These are phyloP conservation scores for Solanum gracilifrons DNA, from an alignment of 257 asterid genomes.

Conservation along the genomic window DNA sequence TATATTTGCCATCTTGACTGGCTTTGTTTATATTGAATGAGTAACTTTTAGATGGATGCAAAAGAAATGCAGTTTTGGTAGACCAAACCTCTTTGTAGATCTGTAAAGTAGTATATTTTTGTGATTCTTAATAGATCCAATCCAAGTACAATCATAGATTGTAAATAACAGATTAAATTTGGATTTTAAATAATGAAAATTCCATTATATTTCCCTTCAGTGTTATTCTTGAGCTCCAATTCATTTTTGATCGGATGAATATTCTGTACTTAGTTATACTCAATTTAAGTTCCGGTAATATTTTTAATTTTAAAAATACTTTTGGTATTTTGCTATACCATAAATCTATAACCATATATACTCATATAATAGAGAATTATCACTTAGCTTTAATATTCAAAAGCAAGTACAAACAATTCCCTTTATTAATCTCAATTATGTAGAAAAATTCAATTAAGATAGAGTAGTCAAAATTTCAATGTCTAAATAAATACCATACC, in stretches of 20 bases:
- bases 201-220: background rate
- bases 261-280: background rate
- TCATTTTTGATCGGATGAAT: background rate
- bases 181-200: background rate
- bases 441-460: background rate
- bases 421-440: background rate
- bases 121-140: background rate
- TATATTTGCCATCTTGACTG: conserved; percentile 40
- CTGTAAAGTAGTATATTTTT: background rate
- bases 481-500: background rate
- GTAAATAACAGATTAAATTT: background rate
- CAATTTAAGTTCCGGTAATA: background rate
- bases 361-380: too few species aligned
- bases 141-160: background rate
- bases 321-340: too few species aligned
- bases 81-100: background rate
- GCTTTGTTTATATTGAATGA: background rate
- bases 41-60: background rate
- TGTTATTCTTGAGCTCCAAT: background rate
- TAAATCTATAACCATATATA: background rate
- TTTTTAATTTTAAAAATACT: too few species aligned
- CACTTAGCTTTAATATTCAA: background rate
- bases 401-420: background rate
- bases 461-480: background rate
- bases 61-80: background rate